These are phyloP conservation scores for Apiospora saccharicola DNA, from an alignment of 2,329 filamentous ascomycete species.

Conservation along the genomic window DNA sequence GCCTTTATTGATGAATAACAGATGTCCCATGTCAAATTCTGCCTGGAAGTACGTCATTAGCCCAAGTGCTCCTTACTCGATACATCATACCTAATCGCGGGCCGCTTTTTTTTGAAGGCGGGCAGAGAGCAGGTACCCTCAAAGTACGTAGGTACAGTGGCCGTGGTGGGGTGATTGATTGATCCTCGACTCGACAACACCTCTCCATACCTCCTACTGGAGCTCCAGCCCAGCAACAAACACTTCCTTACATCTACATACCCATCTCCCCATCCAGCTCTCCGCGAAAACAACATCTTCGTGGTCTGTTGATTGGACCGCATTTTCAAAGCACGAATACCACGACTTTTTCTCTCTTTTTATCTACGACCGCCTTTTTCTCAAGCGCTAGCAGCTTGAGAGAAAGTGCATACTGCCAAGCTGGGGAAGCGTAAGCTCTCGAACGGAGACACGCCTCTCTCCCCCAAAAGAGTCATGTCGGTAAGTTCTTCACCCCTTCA, in stretches of 20 bases:
- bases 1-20: background rate
- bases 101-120: constrained; percentile 14
- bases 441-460: constrained; percentile 63
- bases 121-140: constrained; percentile 6
- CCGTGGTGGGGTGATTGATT: constrained; percentile 13
- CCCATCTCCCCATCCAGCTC: background rate
- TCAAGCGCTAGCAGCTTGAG: constrained; percentile 33
- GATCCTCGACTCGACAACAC: constrained; percentile 20
- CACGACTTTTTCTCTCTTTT: background rate
- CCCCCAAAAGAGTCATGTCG: constrained; percentile 65
- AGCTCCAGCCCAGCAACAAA: constrained; percentile 17
- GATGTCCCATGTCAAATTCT: background rate
- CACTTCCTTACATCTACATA: constrained; percentile 11
- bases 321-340: background rate
- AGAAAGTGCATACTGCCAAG: constrained; percentile 49
- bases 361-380: constrained; percentile 21
- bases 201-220: background rate
- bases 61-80: background rate
- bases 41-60: constrained; percentile 9
- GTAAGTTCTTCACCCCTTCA: constrained; percentile 50
- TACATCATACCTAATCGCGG: constrained; percentile 11
- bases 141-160: background rate
- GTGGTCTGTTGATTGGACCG: constrained; percentile 19
- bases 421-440: constrained; percentile 75
- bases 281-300: constrained; percentile 17